A percentile compares a stretch with the other conserved stretches of the same genome.
phyloP scores from a whole-genome alignment of 345 rosid species.

The Hevea brasiliensis region DNA sequence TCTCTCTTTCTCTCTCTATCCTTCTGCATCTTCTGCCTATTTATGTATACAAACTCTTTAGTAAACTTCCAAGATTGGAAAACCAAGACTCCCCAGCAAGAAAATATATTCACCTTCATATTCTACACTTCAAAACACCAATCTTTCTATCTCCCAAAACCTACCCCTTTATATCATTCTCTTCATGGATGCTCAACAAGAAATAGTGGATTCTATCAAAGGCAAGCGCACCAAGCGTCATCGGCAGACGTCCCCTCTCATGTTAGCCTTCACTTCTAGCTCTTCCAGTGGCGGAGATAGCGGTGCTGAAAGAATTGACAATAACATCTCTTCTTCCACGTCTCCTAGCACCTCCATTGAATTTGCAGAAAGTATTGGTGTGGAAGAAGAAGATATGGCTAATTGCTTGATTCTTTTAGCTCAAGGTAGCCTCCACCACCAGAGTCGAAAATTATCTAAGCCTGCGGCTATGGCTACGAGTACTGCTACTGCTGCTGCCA shows the following conservation, averaged over 20 bases:
- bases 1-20: neutral
- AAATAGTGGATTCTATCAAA: constrained; percentile 29
- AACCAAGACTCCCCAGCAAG: constrained; percentile 18
- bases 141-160: too few relatives aligned
- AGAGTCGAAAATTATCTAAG: neutral
- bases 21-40: neutral
- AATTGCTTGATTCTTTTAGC: constrained; percentile 39
- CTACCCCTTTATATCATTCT: too few relatives aligned
- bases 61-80: constrained; percentile 36
- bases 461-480: neutral
- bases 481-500: too few relatives aligned
- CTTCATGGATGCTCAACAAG: constrained; percentile 2
- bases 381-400: constrained; percentile 37
- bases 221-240: constrained; percentile 79
- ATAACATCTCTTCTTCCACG: neutral
- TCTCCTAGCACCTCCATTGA: constrained; percentile 29
- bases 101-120: neutral
- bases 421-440: constrained; percentile 12
- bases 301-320: too few relatives aligned
- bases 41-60: neutral
- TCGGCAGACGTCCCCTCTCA: constrained; percentile 47
- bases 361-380: constrained; percentile 1
- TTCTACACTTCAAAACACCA: too few relatives aligned
- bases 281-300: constrained; percentile 27
- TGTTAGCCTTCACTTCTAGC: constrained; percentile 34